A percentile compares a stretch with the other conserved stretches of the same genome.
Evolutionary conservation across 169 alveolate species (phyloP).

Genomic region (Perkinsus marinus): DNA sequence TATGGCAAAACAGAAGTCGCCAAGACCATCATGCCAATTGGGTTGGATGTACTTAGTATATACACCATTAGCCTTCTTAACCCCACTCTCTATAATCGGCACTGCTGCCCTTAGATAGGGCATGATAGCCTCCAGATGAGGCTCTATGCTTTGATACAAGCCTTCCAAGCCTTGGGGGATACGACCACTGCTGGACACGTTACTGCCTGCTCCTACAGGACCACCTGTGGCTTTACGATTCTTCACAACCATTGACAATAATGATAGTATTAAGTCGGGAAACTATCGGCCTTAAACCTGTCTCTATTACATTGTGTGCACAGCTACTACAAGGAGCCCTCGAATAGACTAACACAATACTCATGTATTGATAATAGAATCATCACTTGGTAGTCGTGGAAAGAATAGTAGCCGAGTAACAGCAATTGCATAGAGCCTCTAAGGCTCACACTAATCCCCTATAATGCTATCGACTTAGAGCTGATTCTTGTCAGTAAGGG

Average conservation of each 20-base stretch:
- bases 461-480: background rate
- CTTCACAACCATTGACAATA: background rate
- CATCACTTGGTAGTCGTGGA: background rate
- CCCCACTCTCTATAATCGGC: background rate
- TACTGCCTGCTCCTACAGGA: background rate
- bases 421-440: background rate
- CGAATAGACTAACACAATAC: background rate
- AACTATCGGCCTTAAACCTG: background rate
- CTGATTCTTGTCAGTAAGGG: constrained; percentile 46
- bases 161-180: background rate
- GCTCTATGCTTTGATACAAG: background rate
- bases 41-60: background rate
- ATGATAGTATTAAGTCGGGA: too few species aligned
- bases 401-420: background rate
- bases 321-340: background rate
- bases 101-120: background rate
- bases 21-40: background rate
- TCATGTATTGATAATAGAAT: background rate
- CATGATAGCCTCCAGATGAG: background rate
- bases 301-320: background rate
- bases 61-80: background rate
- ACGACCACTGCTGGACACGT: background rate
- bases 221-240: background rate
- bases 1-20: background rate
- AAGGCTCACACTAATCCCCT: background rate